Conservation (phyloP, 495 filamentous ascomycete species). For the Penicillium longicatenatum region DNA sequence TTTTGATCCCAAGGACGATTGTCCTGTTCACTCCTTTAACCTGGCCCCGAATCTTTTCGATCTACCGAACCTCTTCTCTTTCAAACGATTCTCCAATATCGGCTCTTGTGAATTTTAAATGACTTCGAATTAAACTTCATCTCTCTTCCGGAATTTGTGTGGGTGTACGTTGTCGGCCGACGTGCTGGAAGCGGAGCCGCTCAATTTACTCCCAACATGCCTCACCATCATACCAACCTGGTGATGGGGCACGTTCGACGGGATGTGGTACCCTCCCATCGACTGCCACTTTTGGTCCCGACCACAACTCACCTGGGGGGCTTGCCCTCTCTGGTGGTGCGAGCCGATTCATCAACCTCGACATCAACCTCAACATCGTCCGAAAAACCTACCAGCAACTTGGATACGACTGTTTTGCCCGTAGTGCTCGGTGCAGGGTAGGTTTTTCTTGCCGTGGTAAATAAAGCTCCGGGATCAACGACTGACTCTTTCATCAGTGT, state of each 20-base stretch:
- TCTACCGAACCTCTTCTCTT: background rate
- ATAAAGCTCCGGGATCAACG: background rate
- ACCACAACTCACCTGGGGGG: conserved; percentile 9
- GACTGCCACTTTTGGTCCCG: conserved; percentile 27
- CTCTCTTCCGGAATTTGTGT: background rate
- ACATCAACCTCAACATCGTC: conserved; percentile 12
- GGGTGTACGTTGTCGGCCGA: conserved; percentile 7
- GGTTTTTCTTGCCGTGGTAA: conserved; percentile 43
- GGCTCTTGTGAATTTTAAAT: conserved; percentile 5
- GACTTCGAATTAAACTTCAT: conserved; percentile 8
- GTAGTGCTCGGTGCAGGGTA: conserved; percentile 84
- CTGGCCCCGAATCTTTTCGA: background rate
- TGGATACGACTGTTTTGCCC: conserved; percentile 65
- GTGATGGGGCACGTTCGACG: conserved; percentile 28
- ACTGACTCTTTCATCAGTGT: conserved; percentile 55
- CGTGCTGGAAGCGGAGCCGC: conserved; percentile 8
- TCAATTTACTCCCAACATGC: conserved; percentile 27
- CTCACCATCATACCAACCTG: conserved; percentile 35
- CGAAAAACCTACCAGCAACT: conserved; percentile 51
- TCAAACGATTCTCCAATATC: conserved; percentile 3
- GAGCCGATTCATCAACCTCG: conserved; percentile 22
- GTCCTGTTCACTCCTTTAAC: conserved; percentile 37
- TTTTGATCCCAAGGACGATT: conserved; percentile 27
- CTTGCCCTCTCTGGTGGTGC: conserved; percentile 31
- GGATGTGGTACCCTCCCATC: conserved; percentile 32